phyloP scores from a whole-genome alignment of 1,139 yeast genomes.

The Saccharomycopsis hybrid region DNA sequence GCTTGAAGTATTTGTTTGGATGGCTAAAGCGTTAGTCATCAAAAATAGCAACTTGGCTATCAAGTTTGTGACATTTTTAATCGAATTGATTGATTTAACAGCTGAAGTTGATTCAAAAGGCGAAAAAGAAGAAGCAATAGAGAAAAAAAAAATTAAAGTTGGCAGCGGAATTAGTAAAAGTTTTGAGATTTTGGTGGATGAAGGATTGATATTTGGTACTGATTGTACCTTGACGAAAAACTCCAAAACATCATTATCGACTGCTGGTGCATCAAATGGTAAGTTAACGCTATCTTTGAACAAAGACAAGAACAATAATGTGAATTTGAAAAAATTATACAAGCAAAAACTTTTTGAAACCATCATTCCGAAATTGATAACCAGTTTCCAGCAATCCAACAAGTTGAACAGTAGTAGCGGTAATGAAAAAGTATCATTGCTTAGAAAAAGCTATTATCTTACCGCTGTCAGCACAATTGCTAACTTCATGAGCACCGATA shows the following conservation, averaged over 20 bases:
- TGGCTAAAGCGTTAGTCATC: conserved; percentile 61
- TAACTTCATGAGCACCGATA: conserved; percentile 54
- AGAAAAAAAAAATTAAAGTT: conserved; percentile 3
- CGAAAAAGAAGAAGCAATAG: conserved; percentile 22
- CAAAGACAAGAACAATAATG: conserved; percentile 36
- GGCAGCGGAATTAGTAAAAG: conserved; percentile 43
- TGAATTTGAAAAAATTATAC: conserved; percentile 59
- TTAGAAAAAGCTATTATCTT: conserved; percentile 42
- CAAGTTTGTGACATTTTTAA: conserved; percentile 33
- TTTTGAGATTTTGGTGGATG: conserved; percentile 60
- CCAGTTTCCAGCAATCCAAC: conserved; percentile 30
- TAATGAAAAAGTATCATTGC: not conserved
- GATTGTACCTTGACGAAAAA: conserved; percentile 21
- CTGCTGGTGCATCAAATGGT: not conserved
- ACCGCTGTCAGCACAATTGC: conserved; percentile 63
- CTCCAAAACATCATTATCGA: not conserved
- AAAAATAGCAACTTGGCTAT: conserved; percentile 46
- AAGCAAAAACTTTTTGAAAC: conserved; percentile 71
- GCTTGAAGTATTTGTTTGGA: conserved; percentile 57
- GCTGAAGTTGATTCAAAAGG: conserved; percentile 1
- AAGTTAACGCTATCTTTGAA: not conserved
- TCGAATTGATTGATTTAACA: conserved; percentile 29
- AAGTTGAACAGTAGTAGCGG: not conserved
- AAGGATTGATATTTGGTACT: conserved; percentile 53
- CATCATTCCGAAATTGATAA: conserved; percentile 43